These are phyloP conservation scores for Trichoderma asperellum DNA, from an alignment of 2,329 filamentous ascomycete genomes.

Conservation along the genomic window DNA sequence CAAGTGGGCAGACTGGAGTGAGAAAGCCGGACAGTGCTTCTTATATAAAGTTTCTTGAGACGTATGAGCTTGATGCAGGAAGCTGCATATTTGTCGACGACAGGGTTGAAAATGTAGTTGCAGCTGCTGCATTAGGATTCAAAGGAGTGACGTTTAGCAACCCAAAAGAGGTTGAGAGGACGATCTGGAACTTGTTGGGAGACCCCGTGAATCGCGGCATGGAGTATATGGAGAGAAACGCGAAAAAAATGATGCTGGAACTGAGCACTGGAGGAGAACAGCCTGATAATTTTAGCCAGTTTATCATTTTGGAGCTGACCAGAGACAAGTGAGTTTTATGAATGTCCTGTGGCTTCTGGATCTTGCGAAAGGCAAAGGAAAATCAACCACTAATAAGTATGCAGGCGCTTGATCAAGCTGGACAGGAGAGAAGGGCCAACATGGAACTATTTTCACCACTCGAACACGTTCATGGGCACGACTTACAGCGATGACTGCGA, in stretches of 20 bases:
- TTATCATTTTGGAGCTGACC: slow-evolving; percentile 15
- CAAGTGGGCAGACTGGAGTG: neutral
- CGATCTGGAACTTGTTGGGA: neutral
- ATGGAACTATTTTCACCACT: neutral
- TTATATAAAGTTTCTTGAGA: neutral
- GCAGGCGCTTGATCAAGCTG: neutral
- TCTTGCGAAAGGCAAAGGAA: neutral
- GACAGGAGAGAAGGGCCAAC: neutral
- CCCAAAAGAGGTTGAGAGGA: neutral
- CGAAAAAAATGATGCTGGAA: neutral
- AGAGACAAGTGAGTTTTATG: neutral
- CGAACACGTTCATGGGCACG: neutral
- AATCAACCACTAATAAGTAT: neutral
- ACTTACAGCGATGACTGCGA: slow-evolving; percentile 21
- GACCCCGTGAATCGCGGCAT: slow-evolving; percentile 1
- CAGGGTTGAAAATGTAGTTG: neutral
- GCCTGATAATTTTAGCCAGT: slow-evolving; percentile 17
- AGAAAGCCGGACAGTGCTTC: neutral
- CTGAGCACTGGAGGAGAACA: slow-evolving; percentile 1
- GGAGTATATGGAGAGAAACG: neutral
- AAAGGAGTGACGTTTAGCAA: neutral
- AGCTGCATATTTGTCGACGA: neutral
- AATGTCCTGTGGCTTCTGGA: neutral
- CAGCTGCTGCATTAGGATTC: neutral
- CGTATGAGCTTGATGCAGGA: neutral